A percentile compares a stretch with the other conserved stretches of the same genome.
These are phyloP conservation scores for Triticum monococcum DNA, from an alignment of 176 grass and related monocot species.

Conservation along the genomic window DNA sequence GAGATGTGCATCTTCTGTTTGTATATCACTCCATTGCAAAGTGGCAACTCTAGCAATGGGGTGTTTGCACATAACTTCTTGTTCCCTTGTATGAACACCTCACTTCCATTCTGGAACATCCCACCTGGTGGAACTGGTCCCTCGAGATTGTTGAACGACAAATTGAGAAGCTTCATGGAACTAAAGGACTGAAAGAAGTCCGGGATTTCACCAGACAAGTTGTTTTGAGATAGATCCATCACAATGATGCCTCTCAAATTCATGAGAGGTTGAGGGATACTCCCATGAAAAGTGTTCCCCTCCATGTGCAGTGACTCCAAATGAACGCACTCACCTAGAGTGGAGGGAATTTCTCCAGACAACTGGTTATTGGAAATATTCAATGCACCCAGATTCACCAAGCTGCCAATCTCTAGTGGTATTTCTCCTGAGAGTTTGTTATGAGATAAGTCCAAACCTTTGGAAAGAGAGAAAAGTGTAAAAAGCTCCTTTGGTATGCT, in stretches of 20 bases:
- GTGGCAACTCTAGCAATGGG: slow-evolving; percentile 1
- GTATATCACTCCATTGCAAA: background rate
- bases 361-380: slow-evolving; percentile 36
- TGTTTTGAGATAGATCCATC: slow-evolving; percentile 41
- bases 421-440: slow-evolving; percentile 34
- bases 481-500: slow-evolving; percentile 34
- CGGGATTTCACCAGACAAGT: slow-evolving; percentile 42
- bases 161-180: slow-evolving; percentile 27
- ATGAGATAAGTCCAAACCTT: slow-evolving; percentile 18
- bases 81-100: slow-evolving; percentile 31
- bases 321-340: slow-evolving; percentile 23
- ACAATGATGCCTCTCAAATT: background rate
- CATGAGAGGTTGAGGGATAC: slow-evolving; percentile 11
- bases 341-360: slow-evolving; percentile 20
- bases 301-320: slow-evolving; percentile 28
- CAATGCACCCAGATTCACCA: background rate
- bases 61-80: slow-evolving; percentile 13
- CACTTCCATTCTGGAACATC: slow-evolving; percentile 27
- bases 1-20: background rate
- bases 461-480: slow-evolving; percentile 1
- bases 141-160: slow-evolving; percentile 52
- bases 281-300: slow-evolving; percentile 29
- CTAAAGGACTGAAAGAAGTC: background rate
- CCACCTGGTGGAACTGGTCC: slow-evolving; percentile 31
- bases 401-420: slow-evolving; percentile 21